Percentiles rank a stretch among this genome's conserved stretches.
Evolutionary conservation across 2,329 filamentous ascomycete genomes (phyloP).

Genomic region (Aspergillus sp.): DNA sequence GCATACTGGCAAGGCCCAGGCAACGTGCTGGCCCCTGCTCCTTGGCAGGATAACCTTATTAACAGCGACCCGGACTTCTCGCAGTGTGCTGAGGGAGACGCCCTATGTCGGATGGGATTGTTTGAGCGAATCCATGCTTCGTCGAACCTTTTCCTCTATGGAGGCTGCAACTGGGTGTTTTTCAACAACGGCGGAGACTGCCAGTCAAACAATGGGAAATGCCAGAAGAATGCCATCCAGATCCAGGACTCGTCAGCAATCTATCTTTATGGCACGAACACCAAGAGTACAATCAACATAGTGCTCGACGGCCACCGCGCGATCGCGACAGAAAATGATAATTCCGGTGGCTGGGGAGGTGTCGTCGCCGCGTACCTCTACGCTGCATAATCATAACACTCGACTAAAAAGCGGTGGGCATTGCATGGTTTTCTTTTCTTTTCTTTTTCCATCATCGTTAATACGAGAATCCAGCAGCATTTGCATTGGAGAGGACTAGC

Average conservation of each 20-base stretch:
- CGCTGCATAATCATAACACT: slow-evolving; percentile 16
- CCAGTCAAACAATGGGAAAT: slow-evolving; percentile 33
- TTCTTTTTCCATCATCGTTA: background rate
- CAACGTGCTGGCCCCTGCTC: slow-evolving; percentile 30
- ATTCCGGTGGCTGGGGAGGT: slow-evolving; percentile 36
- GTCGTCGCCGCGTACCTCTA: slow-evolving; percentile 33
- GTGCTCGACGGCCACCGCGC: slow-evolving; percentile 24
- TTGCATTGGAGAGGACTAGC: background rate
- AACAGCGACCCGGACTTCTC: slow-evolving; percentile 29
- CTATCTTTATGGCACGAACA: slow-evolving; percentile 31
- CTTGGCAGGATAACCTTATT: slow-evolving; percentile 23
- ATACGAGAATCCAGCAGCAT: background rate
- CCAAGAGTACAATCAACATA: slow-evolving; percentile 31
- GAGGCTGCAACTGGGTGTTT: slow-evolving; percentile 41
- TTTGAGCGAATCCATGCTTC: slow-evolving; percentile 30
- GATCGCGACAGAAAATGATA: slow-evolving; percentile 26
- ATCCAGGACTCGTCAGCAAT: slow-evolving; percentile 25
- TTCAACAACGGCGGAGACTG: slow-evolving; percentile 36
- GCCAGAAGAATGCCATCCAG: slow-evolving; percentile 38
- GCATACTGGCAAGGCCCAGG: slow-evolving; percentile 34
- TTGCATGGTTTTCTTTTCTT: background rate
- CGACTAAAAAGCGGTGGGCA: slow-evolving; percentile 5
- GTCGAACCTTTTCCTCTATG: slow-evolving; percentile 39
- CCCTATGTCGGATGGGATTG: slow-evolving; percentile 38
- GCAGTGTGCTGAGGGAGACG: slow-evolving; percentile 27